Evolutionary conservation across 257 asterid species (phyloP).

Genomic region (Scutellaria galericulata): DNA sequence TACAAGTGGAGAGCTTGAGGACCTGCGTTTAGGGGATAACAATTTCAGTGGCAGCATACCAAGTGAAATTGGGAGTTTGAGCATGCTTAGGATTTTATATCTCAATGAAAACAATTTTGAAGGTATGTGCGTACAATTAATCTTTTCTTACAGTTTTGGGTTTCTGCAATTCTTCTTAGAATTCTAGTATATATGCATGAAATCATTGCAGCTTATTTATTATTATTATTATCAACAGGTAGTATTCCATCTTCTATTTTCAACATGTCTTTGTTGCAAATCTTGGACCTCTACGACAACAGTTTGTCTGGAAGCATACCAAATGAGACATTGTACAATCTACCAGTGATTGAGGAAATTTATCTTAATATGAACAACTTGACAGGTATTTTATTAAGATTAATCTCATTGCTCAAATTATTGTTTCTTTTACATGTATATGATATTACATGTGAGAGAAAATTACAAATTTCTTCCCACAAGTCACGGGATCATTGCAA

Average conservation of each 20-base stretch:
- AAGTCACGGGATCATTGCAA: no score
- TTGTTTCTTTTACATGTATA: no score
- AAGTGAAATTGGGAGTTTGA: conserved; percentile 29
- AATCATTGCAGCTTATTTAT: neutral
- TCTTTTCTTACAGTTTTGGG: neutral
- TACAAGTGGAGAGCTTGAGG: conserved; percentile 40
- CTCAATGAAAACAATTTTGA: neutral
- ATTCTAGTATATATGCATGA: neutral
- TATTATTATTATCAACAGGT: neutral
- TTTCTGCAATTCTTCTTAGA: neutral
- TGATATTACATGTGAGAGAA: no score
- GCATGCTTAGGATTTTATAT: conserved; percentile 16
- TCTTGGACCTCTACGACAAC: neutral
- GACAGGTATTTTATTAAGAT: no score
- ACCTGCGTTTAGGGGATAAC: conserved; percentile 39
- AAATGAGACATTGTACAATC: no score
- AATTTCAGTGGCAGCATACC: conserved; percentile 42
- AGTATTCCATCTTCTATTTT: conserved; percentile 29
- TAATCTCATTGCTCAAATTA: no score
- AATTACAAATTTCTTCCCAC: no score
- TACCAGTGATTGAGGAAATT: no score
- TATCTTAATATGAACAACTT: no score
- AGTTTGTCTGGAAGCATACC: neutral
- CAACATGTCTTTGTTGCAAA: conserved; percentile 29
- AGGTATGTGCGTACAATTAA: neutral